Base-by-base conservation (phyloP, 2,329 filamentous ascomycete genomes). In the Diaporthe citrichinensis region DNA sequence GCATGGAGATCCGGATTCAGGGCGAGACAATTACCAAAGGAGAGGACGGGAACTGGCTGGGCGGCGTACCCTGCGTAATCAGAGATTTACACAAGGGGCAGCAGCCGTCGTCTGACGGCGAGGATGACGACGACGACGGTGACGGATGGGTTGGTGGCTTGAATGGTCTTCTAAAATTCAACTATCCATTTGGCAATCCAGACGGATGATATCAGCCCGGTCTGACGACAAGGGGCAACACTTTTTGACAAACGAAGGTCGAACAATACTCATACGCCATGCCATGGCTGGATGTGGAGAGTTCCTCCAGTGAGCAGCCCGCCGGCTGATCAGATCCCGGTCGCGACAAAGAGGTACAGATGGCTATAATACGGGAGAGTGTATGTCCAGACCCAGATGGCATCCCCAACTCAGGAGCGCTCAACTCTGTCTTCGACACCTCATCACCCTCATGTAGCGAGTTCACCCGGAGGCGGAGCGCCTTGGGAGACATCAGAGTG, bases 81-180 rank as follows among this genome's bases (percentile, higher is more conserved):
- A 88, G 95, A 61, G 90, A 85, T 17, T 83, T 84, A 78, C 85
- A 79, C 80, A 88, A 79, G 86, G 89, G 79, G 79, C 71, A 65
- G 39, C 34, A 5, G n/a, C 15, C 71, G 2, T 57, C 58, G 3
- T 46, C 58, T 34, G 69, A 59, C n/a, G 68, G 65, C 44, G 79
- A 86, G 2, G 90, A 92, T 77, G 90, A 93, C 61, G 95, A 98
- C 80, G 96, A 98, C 83, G 95, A 93, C 59, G 95, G 98, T 80
- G 96, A 98, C 83, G 95, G 96, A 25, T 99, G 97, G 97, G 96
- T 99, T 3, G 96, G 96, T 1, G 96, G 97, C 0, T 85, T 99
- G 81, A 99, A 98, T 82, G 95, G 95, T 14, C 83, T 98, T 81
- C 86, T 99, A 79, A 99, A 99, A 86, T 99, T 98, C 83, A 99